Evolutionary conservation across 345 rosid genomes (phyloP).

Genomic region (Moricandia arvensis): DNA sequence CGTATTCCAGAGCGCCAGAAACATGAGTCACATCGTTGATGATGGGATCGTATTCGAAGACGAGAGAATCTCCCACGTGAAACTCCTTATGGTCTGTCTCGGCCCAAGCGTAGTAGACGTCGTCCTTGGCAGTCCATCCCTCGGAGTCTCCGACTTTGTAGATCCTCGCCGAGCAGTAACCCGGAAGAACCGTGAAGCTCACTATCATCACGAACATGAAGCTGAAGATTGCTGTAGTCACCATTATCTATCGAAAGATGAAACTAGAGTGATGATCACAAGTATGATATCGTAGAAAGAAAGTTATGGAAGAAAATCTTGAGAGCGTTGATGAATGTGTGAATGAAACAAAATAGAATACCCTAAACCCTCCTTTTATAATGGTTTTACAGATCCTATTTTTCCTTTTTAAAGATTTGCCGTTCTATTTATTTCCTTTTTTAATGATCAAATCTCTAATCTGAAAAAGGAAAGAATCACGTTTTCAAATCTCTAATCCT

Average conservation of each 20-base stretch:
- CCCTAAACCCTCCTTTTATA: not conserved
- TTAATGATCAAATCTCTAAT: too few species aligned
- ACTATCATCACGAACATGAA: not conserved
- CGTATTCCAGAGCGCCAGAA: not conserved
- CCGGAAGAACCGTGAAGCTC: not conserved
- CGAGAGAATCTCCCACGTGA: not conserved
- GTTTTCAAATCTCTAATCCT: not conserved
- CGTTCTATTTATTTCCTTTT: too few species aligned
- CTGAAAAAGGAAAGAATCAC: not conserved
- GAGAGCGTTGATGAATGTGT: not conserved
- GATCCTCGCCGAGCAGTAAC: not conserved
- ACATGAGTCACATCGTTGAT: not conserved
- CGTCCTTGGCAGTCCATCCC: not conserved
- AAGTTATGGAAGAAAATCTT: not conserved
- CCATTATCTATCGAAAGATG: not conserved
- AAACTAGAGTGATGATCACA: too few species aligned
- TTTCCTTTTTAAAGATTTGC: not conserved
- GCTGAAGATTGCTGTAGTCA: not conserved
- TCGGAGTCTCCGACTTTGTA: not conserved
- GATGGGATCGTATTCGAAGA: not conserved
- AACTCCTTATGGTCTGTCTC: not conserved
- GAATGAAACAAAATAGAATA: not conserved
- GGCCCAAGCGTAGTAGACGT: not conserved
- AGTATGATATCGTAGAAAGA: not conserved
- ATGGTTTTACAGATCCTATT: not conserved